Percentiles rank a stretch among this genome's conserved stretches.
These are phyloP conservation scores for Mycena citricolor DNA, from an alignment of 1,284 basidiomycete genomes.

Conservation along the genomic window DNA sequence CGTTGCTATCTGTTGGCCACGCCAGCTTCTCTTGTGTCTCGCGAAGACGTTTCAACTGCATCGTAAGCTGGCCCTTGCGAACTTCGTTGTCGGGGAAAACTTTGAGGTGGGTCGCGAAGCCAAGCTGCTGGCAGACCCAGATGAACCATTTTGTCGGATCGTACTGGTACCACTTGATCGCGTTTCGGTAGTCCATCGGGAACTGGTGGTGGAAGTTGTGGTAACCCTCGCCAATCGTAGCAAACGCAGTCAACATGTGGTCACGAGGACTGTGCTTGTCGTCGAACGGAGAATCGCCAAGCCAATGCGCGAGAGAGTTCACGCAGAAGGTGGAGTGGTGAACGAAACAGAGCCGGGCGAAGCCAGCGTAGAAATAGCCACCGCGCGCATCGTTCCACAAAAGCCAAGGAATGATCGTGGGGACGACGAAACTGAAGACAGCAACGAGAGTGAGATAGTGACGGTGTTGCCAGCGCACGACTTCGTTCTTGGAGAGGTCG, in stretches of 20 bases:
- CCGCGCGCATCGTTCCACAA: slow-evolving; percentile 85
- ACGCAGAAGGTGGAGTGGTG: slow-evolving; percentile 96
- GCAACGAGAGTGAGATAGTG: slow-evolving; percentile 76
- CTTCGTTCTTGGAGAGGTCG: slow-evolving; percentile 75
- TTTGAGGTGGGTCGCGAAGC: slow-evolving; percentile 76
- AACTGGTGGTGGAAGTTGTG: slow-evolving; percentile 97
- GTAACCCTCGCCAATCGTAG: slow-evolving; percentile 91
- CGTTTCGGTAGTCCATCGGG: slow-evolving; percentile 93
- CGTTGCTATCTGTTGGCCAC: slow-evolving; percentile 66
- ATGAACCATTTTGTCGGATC: slow-evolving; percentile 77
- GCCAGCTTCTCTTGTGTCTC: slow-evolving; percentile 57
- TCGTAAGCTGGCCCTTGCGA: slow-evolving; percentile 87
- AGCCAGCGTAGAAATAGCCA: slow-evolving; percentile 86
- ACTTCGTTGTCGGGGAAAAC: slow-evolving; percentile 94
- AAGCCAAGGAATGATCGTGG: slow-evolving; percentile 75
- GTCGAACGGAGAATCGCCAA: slow-evolving; percentile 89
- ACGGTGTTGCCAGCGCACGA: slow-evolving; percentile 88
- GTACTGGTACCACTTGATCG: slow-evolving; percentile 91
- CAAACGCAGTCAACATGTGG: slow-evolving; percentile 84
- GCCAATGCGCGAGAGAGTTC: slow-evolving; percentile 93
- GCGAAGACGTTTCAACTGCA: slow-evolving; percentile 85
- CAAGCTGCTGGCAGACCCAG: slow-evolving; percentile 55
- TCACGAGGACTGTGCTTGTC: slow-evolving; percentile 94
- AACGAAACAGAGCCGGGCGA: slow-evolving; percentile 81
- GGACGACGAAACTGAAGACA: slow-evolving; percentile 72